phyloP scores from a whole-genome alignment of 1,284 basidiomycete genomes.

The Anthracocystis setariae region DNA sequence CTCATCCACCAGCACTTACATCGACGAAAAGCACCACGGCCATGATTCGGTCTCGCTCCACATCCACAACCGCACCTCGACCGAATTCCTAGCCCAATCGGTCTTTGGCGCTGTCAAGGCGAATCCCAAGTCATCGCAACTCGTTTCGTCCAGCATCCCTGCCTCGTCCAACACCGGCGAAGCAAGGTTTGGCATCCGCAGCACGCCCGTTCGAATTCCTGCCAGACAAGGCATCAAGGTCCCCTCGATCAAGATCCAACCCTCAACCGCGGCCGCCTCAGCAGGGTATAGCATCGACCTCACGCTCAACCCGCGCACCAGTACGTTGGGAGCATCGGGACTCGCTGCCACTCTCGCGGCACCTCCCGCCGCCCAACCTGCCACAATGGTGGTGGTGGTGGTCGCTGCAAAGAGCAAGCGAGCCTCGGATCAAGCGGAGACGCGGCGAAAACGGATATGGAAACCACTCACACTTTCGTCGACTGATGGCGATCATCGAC shows the following conservation, averaged over 20 bases:
- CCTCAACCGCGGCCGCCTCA: constrained; percentile 25
- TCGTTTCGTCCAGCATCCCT: constrained; percentile 22
- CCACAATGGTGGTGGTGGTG: not conserved
- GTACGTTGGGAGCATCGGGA: not conserved
- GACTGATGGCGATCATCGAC: not conserved
- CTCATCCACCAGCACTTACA: not conserved
- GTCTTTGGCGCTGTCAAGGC: constrained; percentile 34
- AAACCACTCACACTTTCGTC: constrained; percentile 15
- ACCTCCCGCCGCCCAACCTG: constrained; percentile 7
- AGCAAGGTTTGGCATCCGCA: constrained; percentile 23
- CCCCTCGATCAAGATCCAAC: constrained; percentile 24
- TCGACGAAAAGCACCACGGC: constrained; percentile 5
- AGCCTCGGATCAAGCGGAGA: not conserved
- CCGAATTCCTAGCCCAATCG: constrained; percentile 28
- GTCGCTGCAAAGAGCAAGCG: not conserved
- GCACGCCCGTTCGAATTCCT: constrained; percentile 16
- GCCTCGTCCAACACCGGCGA: constrained; percentile 6
- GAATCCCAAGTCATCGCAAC: constrained; percentile 4
- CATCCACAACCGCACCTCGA: constrained; percentile 32
- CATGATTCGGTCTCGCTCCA: constrained; percentile 24
- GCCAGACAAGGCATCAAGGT: constrained; percentile 4
- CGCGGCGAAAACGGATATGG: constrained; percentile 12
- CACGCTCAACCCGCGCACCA: constrained; percentile 12
- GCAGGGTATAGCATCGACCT: constrained; percentile 20
- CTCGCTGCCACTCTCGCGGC: constrained; percentile 11